phyloP scores from a whole-genome alignment of 2,329 filamentous ascomycete genomes.

The Zelopaecilomyces penicillatus region DNA sequence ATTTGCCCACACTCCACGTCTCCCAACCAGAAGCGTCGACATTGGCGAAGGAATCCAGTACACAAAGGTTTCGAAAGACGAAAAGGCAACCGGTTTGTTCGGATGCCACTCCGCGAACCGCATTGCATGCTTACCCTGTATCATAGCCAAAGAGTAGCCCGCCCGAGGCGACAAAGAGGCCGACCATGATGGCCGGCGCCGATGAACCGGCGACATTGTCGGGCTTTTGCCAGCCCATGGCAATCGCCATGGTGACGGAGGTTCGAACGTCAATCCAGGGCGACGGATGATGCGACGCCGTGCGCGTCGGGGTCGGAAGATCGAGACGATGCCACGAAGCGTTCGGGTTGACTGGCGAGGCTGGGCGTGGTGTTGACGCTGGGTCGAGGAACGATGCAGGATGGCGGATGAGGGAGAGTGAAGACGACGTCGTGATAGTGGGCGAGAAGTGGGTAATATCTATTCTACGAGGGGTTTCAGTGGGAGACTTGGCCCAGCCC shows the following conservation, averaged over 20 bases:
- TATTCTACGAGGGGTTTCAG: conserved; percentile 3
- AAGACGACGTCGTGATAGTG: conserved; percentile 6
- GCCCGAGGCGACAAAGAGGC: conserved; percentile 61
- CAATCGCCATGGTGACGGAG: conserved; percentile 51
- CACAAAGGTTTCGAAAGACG: not conserved
- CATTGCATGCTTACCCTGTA: conserved; percentile 47
- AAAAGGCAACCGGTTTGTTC: no score
- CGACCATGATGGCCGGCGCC: conserved; percentile 64
- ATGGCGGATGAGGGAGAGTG: conserved; percentile 1
- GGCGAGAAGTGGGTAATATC: conserved; percentile 11
- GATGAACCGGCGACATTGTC: conserved; percentile 67
- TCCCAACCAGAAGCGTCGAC: not conserved
- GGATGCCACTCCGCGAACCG: no score
- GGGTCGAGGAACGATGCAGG: not conserved
- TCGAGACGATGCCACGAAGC: not conserved
- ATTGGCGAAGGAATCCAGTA: not conserved
- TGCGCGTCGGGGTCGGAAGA: conserved; percentile 6
- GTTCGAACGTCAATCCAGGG: conserved; percentile 42
- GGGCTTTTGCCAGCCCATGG: conserved; percentile 66
- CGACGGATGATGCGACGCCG: conserved; percentile 14
- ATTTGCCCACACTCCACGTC: no score
- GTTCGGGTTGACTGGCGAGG: not conserved
- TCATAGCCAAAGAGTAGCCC: conserved; percentile 64
- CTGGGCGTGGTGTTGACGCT: not conserved
- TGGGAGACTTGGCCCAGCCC: not conserved